Evolutionary conservation across 805 yeast species (phyloP), one percentile per base, ranked within the genome.

Genomic region (Yarrowia porcina): DNA sequence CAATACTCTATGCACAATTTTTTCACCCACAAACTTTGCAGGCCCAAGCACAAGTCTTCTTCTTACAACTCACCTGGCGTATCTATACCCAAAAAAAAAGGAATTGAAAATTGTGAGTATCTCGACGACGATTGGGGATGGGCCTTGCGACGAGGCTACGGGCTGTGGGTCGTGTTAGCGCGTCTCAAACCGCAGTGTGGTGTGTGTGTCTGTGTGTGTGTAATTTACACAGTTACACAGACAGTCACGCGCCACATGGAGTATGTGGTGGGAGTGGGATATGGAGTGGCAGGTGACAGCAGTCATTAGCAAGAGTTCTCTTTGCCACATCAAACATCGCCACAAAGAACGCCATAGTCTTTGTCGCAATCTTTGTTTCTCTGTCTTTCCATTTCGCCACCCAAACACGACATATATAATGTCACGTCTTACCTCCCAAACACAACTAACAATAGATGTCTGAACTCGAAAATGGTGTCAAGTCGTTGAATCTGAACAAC

Each of bases 401-500:
- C 44, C 27, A 39, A n/a, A 18, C n/a, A 25, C 6, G 41, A 4
- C 12, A 21, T 23, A 41, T 13, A 41, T 23, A 13, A 18, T 2
- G 15, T 44, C 9, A 9, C n/a, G n/a, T 23, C 28, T 17, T 12
- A 4, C 11, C 17, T 23, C 38, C 20, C 28, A 17, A 25, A 47
- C 54, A 17, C 21, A 30, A 25, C 59, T 36, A 52, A 52, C 59
- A 13, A n/a, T 17, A 56, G 61, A 59, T 59, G 63, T 59, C 63
- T 59, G 63, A 59, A 35, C 54, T 59, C 42, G 52, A 42, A 44
- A 45, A 42, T 59, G 54, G 54, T 59, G 54, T 59, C 33, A 42
- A 59, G 54, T 44, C 52, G 54, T 59, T 59, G 63, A 59, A 45
- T 59, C 35, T 59, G 54, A 59, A 59, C 63, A 32, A 44, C 63